A percentile compares a stretch with the other conserved stretches of the same genome.
phyloP scores from a whole-genome alignment of 805 yeast species.

The Saturnispora hagleri region DNA sequence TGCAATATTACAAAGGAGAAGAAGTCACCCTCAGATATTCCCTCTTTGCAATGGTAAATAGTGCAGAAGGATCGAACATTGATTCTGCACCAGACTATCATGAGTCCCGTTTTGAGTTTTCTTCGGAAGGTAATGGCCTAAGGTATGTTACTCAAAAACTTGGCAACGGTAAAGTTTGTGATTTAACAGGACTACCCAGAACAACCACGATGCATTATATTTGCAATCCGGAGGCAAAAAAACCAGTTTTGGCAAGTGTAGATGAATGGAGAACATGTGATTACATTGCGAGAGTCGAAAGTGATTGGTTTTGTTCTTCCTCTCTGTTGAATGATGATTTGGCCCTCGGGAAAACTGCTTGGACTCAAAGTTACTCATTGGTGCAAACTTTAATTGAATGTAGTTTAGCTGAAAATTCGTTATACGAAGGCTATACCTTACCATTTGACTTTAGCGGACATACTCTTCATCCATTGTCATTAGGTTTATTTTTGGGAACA shows the following conservation, averaged over 20 bases:
- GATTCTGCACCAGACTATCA: background rate
- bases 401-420: background rate
- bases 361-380: background rate
- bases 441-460: conserved; percentile 1
- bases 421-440: background rate
- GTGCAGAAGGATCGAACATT: background rate
- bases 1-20: conserved; percentile 10
- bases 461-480: conserved; percentile 4
- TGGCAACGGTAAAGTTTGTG: conserved; percentile 27
- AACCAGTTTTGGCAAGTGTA: conserved; percentile 17
- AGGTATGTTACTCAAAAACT: conserved; percentile 23
- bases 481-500: conserved; percentile 7
- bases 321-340: background rate
- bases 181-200: conserved; percentile 26
- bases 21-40: background rate
- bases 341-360: background rate
- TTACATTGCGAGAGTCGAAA: conserved; percentile 15
- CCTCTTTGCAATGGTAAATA: background rate
- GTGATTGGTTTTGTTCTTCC: conserved; percentile 12
- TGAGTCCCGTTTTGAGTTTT: conserved; percentile 20
- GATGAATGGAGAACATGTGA: conserved; percentile 27
- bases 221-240: conserved; percentile 16
- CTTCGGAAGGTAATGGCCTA: conserved; percentile 18
- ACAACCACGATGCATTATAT: conserved; percentile 20
- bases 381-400: conserved; percentile 3